Evolutionary conservation across 164 flowering plant genomes (phyloP).

Genomic region (Annona squamosa): DNA sequence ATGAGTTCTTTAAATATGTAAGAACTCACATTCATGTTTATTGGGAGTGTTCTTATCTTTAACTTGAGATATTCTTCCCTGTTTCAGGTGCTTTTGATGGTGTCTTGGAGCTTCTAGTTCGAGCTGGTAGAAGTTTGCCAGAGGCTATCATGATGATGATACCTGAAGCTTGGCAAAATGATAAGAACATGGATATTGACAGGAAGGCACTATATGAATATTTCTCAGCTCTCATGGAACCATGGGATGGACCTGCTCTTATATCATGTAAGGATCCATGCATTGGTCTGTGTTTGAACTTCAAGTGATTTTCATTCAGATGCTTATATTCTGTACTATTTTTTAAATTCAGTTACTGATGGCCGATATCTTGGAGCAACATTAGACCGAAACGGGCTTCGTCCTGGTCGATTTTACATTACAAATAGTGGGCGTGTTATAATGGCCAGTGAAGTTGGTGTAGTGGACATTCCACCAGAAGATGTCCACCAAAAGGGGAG

Average conservation of each 20-base stretch:
- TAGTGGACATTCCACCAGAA: constrained; percentile 88
- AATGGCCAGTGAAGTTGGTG: constrained; percentile 99
- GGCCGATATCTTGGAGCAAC: constrained; percentile 99
- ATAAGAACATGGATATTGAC: constrained; percentile 92
- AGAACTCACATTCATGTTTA: neutral
- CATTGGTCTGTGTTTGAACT: neutral
- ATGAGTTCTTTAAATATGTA: neutral
- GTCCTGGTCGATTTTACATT: constrained; percentile 94
- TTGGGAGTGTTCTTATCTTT: neutral
- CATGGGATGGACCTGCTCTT: constrained; percentile 99
- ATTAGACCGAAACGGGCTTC: constrained; percentile 90
- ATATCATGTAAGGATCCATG: constrained; percentile 67
- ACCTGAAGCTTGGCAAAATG: constrained; percentile 99
- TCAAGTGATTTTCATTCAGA: neutral
- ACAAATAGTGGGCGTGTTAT: constrained; percentile 93
- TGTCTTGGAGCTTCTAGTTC: constrained; percentile 87
- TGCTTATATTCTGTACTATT: neutral
- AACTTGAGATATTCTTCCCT: constrained; percentile 1
- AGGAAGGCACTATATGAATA: constrained; percentile 87
- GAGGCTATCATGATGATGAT: constrained; percentile 99
- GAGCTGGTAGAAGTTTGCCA: constrained; percentile 99
- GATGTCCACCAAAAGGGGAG: constrained; percentile 91
- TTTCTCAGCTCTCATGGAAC: constrained; percentile 96
- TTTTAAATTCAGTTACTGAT: constrained; percentile 76
- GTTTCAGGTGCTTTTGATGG: constrained; percentile 94